These are phyloP conservation scores for Eimeria praecox DNA, from an alignment of 169 alveolate genomes.

Conservation along the genomic window DNA sequence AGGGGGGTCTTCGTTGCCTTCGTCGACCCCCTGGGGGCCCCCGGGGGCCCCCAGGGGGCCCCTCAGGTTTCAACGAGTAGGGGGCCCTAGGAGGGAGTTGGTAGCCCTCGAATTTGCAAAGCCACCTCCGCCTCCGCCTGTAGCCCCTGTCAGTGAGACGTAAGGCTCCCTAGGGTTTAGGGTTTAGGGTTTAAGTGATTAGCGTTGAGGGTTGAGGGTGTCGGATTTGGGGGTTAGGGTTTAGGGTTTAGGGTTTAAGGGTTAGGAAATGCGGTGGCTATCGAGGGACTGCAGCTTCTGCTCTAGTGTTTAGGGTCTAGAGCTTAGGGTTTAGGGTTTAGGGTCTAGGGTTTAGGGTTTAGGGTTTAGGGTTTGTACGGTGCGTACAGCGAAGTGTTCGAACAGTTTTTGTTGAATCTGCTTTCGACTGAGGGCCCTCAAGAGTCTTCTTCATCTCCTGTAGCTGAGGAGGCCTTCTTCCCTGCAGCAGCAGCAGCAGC, in stretches of 20 bases:
- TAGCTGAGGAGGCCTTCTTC: neutral
- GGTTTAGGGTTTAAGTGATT: neutral
- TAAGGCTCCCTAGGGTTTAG: neutral
- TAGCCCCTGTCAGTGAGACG: neutral
- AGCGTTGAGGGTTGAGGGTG: neutral
- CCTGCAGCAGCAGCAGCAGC: constrained; percentile 11
- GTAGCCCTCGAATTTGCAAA: constrained; percentile 3
- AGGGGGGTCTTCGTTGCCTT: neutral
- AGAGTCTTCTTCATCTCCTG: neutral
- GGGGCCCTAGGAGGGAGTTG: neutral
- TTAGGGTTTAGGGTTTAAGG: neutral
- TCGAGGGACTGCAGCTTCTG: no score
- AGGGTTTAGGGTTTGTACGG: neutral
- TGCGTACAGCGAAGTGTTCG: neutral
- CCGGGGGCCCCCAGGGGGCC: neutral
- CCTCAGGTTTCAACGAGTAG: neutral
- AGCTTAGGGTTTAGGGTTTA: no score
- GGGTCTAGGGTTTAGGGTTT: neutral
- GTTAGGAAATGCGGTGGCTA: no score
- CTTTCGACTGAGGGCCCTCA: neutral
- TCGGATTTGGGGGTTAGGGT: neutral
- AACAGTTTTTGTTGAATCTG: neutral
- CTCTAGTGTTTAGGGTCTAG: no score
- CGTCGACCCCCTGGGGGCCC: neutral
- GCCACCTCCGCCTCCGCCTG: constrained; percentile 15